Conservation (phyloP, 305 asterid genomes). For the Fraxinus angustifolia region DNA sequence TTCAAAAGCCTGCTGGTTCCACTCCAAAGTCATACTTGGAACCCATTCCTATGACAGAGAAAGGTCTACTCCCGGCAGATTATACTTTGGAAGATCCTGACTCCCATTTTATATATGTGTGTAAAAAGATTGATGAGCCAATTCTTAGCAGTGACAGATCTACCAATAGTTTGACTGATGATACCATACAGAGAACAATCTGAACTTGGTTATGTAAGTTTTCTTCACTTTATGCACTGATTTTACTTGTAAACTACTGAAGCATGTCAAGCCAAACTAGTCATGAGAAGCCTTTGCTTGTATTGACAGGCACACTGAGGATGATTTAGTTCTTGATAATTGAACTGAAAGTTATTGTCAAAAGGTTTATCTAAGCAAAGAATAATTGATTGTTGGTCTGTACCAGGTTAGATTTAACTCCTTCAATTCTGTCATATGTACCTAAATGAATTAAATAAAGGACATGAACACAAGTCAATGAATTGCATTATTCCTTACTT, state of each 20-base stretch:
- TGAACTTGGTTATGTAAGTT: conserved; percentile 12
- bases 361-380: neutral
- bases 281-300: neutral
- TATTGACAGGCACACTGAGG: conserved; percentile 6
- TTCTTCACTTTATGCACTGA: conserved; percentile 5
- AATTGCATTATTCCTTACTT: neutral
- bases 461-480: neutral
- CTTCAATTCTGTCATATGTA: conserved; percentile 1
- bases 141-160: conserved; percentile 24
- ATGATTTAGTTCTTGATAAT: conserved; percentile 23
- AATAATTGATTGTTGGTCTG: conserved; percentile 11
- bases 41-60: conserved; percentile 63
- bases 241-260: neutral
- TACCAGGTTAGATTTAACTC: conserved; percentile 3
- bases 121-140: conserved; percentile 49
- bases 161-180: conserved; percentile 29
- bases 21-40: conserved; percentile 48
- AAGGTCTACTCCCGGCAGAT: conserved; percentile 69
- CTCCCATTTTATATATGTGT: conserved; percentile 79
- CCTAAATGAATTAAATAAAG: conserved; percentile 10
- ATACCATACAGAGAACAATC: conserved; percentile 26
- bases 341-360: neutral
- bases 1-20: conserved; percentile 53
- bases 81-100: conserved; percentile 82
- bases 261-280: neutral